phyloP scores from a whole-genome alignment of 495 filamentous ascomycete species.

The Cudoniella acicularis region DNA sequence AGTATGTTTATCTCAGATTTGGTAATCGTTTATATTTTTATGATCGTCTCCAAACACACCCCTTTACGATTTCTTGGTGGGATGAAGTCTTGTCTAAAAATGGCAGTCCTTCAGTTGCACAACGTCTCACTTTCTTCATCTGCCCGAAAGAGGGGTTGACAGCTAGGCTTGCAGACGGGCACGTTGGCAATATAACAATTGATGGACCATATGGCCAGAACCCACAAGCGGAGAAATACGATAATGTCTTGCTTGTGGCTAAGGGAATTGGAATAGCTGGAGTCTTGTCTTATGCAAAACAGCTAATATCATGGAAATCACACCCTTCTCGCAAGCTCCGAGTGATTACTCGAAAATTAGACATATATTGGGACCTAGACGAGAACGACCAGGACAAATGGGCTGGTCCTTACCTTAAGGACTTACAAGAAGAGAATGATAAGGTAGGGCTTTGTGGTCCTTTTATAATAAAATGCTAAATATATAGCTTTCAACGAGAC shows the following conservation, averaged over 20 bases:
- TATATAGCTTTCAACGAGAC: background rate
- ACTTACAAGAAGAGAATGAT: background rate
- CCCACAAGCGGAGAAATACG: slow-evolving; percentile 4
- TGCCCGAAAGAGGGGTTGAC: background rate
- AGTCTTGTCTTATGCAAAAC: slow-evolving; percentile 1
- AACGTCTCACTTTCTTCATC: background rate
- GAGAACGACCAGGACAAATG: slow-evolving; percentile 7
- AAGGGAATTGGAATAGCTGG: slow-evolving; percentile 16
- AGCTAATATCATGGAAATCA: background rate
- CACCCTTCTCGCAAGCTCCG: background rate
- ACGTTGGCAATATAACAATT: background rate
- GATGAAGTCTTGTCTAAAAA: background rate
- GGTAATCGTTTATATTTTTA: background rate
- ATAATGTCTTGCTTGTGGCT: slow-evolving; percentile 8
- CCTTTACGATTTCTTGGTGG: slow-evolving; percentile 9
- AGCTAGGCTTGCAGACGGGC: background rate
- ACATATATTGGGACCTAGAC: slow-evolving; percentile 9
- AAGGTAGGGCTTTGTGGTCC: background rate
- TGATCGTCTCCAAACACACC: background rate
- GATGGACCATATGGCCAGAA: slow-evolving; percentile 12
- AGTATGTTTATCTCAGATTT: slow-evolving; percentile 7
- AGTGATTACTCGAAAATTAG: slow-evolving; percentile 4
- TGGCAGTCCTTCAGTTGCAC: background rate
- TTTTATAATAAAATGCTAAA: background rate
- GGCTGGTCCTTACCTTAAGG: background rate